Conservation (phyloP, 306 rosid genomes). For the Quercus bicolor region DNA sequence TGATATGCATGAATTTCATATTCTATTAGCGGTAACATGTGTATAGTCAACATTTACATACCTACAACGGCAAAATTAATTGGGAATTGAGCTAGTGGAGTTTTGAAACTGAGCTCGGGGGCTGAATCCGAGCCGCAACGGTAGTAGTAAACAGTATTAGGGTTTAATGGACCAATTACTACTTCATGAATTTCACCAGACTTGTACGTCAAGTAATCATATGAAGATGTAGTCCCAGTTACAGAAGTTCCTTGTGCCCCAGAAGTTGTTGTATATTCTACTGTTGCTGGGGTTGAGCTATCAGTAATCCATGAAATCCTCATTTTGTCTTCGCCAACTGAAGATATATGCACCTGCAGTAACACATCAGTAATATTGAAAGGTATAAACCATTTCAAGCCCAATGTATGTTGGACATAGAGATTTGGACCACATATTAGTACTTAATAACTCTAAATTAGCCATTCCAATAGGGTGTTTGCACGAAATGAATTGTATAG, state of each 20-base stretch:
- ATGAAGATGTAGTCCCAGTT: constrained; percentile 47
- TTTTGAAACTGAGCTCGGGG: constrained; percentile 43
- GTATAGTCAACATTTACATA: neutral
- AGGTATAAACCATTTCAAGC: neutral
- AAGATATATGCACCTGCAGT: constrained; percentile 72
- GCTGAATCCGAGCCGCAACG: constrained; percentile 46
- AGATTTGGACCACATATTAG: too few species aligned
- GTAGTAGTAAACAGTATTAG: constrained; percentile 55
- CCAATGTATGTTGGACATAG: too few species aligned
- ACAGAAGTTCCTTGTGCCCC: constrained; percentile 27
- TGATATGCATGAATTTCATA: too few species aligned
- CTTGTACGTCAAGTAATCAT: constrained; percentile 18
- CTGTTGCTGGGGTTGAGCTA: constrained; percentile 31
- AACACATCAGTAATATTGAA: neutral
- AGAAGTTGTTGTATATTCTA: constrained; percentile 49
- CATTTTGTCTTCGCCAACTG: constrained; percentile 65
- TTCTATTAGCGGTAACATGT: too few species aligned
- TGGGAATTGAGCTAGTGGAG: constrained; percentile 66
- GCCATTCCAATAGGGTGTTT: too few species aligned
- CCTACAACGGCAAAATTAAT: constrained; percentile 70
- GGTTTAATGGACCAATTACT: constrained; percentile 61
- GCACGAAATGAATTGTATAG: too few species aligned
- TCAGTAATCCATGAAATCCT: constrained; percentile 73
- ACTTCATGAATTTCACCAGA: constrained; percentile 69
- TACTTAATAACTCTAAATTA: too few species aligned